A percentile compares a stretch with the other conserved stretches of the same genome.
Evolutionary conservation across 441 rosid genomes (phyloP).

Genomic region (Pelargonium hybrid): DNA sequence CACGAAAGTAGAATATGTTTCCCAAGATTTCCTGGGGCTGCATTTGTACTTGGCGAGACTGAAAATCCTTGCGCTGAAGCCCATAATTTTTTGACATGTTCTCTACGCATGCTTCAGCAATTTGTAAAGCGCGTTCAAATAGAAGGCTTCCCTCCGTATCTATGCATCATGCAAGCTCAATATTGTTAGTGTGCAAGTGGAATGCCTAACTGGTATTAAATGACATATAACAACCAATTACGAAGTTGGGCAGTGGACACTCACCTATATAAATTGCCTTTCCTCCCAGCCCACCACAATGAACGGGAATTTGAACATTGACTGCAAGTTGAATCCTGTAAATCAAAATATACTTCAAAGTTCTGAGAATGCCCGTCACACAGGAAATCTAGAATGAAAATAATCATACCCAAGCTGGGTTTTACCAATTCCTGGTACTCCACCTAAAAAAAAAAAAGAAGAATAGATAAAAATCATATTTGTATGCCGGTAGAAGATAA

Average conservation of each 20-base stretch:
- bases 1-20: slow-evolving; percentile 71
- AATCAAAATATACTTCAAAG: slow-evolving; percentile 15
- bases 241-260: slow-evolving; percentile 1
- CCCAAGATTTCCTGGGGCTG: slow-evolving; percentile 55
- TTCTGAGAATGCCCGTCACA: neutral
- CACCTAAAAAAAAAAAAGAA: slow-evolving; percentile 40
- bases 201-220: neutral
- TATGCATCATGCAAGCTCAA: slow-evolving; percentile 21
- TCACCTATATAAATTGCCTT: slow-evolving; percentile 74
- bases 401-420: slow-evolving; percentile 73
- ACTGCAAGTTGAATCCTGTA: slow-evolving; percentile 85
- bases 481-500: neutral
- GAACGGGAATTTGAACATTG: slow-evolving; percentile 77
- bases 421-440: slow-evolving; percentile 89
- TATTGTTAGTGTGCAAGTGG: slow-evolving; percentile 5
- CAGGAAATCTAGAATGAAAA: slow-evolving; percentile 18
- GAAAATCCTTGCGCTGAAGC: slow-evolving; percentile 39
- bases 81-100: slow-evolving; percentile 50
- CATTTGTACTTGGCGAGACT: slow-evolving; percentile 34
- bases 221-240: neutral
- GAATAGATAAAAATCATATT: neutral
- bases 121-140: slow-evolving; percentile 82
- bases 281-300: slow-evolving; percentile 83
- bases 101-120: slow-evolving; percentile 66
- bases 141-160: slow-evolving; percentile 95